A percentile compares a stretch with the other conserved stretches of the same genome.
Evolutionary conservation across 768 basidiomycete species (phyloP).

Genomic region (Amanita fuliginea): DNA sequence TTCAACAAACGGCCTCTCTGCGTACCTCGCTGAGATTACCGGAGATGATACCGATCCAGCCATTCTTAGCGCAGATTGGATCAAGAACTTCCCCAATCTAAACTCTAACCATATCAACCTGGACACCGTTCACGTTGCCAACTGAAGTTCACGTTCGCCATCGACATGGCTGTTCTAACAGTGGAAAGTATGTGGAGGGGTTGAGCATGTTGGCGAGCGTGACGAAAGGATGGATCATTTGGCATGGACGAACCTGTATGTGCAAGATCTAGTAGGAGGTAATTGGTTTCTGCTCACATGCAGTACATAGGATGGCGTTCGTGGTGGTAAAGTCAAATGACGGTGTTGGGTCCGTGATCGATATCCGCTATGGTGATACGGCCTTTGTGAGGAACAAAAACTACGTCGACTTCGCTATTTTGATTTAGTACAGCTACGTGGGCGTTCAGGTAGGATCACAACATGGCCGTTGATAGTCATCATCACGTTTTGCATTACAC

Average conservation of each 20-base stretch:
- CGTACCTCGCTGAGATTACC: constrained; percentile 36
- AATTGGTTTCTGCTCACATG: background rate
- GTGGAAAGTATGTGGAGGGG: constrained; percentile 43
- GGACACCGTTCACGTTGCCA: constrained; percentile 33
- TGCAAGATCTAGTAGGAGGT: constrained; percentile 6
- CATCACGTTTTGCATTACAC: background rate
- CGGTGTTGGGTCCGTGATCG: constrained; percentile 28
- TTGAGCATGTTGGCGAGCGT: constrained; percentile 32
- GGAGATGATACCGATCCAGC: constrained; percentile 36
- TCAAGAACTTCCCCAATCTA: constrained; percentile 33
- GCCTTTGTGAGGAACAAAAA: constrained; percentile 23
- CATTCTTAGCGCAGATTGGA: constrained; percentile 35
- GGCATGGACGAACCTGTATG: constrained; percentile 33
- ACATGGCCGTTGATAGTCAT: background rate
- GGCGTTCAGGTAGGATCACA: constrained; percentile 33
- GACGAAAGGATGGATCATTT: constrained; percentile 26
- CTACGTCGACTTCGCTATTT: constrained; percentile 24
- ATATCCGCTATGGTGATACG: background rate
- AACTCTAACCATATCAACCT: constrained; percentile 30
- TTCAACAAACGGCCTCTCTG: constrained; percentile 29
- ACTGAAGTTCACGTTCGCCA: constrained; percentile 37
- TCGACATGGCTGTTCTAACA: constrained; percentile 37
- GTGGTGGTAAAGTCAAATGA: constrained; percentile 30
- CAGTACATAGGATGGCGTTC: background rate
- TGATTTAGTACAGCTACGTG: constrained; percentile 38